Evolutionary conservation across 768 basidiomycete genomes (phyloP).

Genomic region (Trametes elegans): DNA sequence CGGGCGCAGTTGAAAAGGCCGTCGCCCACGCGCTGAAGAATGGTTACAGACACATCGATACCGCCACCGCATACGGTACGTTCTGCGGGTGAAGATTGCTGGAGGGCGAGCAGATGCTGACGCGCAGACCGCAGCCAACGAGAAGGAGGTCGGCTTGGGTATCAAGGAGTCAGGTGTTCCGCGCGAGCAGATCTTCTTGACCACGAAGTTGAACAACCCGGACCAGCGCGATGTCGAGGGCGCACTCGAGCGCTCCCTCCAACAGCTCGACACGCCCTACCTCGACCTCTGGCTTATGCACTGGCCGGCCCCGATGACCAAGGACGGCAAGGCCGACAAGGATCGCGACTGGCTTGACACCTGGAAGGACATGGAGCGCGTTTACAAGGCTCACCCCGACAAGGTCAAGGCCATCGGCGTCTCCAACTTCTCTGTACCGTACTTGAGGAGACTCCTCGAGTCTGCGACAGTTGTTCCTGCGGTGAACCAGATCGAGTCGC

Average conservation of each 20-base stretch:
- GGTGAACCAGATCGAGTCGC: slow-evolving; percentile 78
- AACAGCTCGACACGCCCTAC: slow-evolving; percentile 68
- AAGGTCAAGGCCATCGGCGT: slow-evolving; percentile 83
- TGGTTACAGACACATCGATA: slow-evolving; percentile 76
- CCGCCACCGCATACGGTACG: slow-evolving; percentile 58
- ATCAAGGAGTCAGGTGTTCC: slow-evolving; percentile 73
- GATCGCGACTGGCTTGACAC: slow-evolving; percentile 67
- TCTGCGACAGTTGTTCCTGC: slow-evolving; percentile 60
- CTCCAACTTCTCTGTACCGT: slow-evolving; percentile 69
- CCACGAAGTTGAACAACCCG: slow-evolving; percentile 66
- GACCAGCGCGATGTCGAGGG: slow-evolving; percentile 58
- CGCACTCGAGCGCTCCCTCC: slow-evolving; percentile 68
- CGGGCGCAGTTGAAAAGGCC: slow-evolving; percentile 70
- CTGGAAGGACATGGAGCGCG: slow-evolving; percentile 74
- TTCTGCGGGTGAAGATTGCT: background rate
- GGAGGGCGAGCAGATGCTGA: background rate
- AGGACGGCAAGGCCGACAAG: slow-evolving; percentile 52
- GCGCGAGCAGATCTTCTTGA: slow-evolving; percentile 75
- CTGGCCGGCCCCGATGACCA: slow-evolving; percentile 77
- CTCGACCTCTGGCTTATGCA: slow-evolving; percentile 85
- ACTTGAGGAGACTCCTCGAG: slow-evolving; percentile 58
- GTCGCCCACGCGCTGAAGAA: slow-evolving; percentile 70
- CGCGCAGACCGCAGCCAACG: slow-evolving; percentile 44
- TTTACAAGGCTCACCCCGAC: slow-evolving; percentile 61
- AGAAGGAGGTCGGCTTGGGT: slow-evolving; percentile 79